Conservation (phyloP, 2,329 filamentous ascomycete species). For the Fusarium fracticaudum region DNA sequence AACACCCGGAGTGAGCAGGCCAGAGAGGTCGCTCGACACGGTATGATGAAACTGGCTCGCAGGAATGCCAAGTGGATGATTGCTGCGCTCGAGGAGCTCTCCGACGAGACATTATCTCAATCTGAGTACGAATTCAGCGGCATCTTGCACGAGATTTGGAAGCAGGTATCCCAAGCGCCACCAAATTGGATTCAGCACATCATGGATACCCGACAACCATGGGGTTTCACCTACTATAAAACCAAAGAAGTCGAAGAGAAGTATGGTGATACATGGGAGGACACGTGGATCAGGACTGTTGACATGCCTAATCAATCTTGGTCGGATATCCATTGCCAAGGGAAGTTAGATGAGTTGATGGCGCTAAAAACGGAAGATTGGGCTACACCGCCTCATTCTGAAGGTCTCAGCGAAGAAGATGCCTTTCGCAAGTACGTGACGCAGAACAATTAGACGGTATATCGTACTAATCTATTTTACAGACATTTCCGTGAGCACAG, state of each 20-base stretch:
- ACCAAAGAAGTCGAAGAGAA: not conserved
- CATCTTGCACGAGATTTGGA: slow-evolving; percentile 1
- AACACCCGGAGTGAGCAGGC: slow-evolving; percentile 8
- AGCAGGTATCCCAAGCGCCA: slow-evolving; percentile 18
- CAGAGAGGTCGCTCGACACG: slow-evolving; percentile 12
- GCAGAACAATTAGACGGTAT: fast-evolving
- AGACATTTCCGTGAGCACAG: not conserved
- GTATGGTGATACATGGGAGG: not conserved
- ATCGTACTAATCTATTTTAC: fast-evolving
- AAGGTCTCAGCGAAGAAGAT: not conserved
- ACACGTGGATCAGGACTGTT: not conserved
- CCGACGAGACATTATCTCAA: not conserved
- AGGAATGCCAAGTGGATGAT: slow-evolving; percentile 32
- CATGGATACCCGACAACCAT: not conserved
- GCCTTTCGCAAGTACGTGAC: not conserved
- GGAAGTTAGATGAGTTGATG: not conserved
- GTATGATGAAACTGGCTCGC: slow-evolving; percentile 3
- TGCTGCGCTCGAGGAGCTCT: slow-evolving; percentile 9
- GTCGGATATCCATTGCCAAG: not conserved
- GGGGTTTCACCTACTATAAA: not conserved
- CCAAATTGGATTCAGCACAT: slow-evolving; percentile 25
- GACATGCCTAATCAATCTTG: not conserved
- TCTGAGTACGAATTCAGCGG: not conserved
- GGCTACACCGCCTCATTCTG: fast-evolving
- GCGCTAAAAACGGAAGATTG: not conserved